Conservation (phyloP, 345 rosid genomes). For the Streptanthus diversifolius region DNA sequence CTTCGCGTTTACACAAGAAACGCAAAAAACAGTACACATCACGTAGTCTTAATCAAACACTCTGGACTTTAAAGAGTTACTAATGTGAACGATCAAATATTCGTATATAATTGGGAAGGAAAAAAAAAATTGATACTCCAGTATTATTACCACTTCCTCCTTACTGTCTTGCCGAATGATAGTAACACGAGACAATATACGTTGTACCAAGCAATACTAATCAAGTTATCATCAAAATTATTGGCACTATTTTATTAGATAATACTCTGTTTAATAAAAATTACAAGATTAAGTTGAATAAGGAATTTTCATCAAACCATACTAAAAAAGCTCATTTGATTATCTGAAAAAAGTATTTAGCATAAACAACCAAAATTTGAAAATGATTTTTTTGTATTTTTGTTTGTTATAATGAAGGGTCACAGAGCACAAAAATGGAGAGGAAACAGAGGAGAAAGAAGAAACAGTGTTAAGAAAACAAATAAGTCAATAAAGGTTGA, state of each 20-base stretch:
- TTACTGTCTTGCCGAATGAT: background rate
- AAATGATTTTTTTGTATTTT: background rate
- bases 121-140: too few species aligned
- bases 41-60: background rate
- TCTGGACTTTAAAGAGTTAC: background rate
- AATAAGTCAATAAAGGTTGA: constrained; percentile 34
- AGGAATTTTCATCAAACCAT: background rate
- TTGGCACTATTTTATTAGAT: background rate
- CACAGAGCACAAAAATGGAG: background rate
- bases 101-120: too few species aligned
- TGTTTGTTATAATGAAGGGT: too few species aligned
- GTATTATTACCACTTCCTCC: background rate
- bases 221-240: background rate
- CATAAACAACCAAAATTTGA: background rate
- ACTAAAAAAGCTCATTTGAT: too few species aligned
- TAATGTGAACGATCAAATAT: background rate
- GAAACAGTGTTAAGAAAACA: constrained; percentile 11
- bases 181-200: too few species aligned
- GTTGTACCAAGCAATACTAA: too few species aligned
- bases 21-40: background rate
- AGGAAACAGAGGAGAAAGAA: background rate
- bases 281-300: background rate
- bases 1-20: background rate
- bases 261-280: background rate
- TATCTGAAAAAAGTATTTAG: background rate